phyloP scores from a whole-genome alignment of 345 rosid genomes.

The Gossypium longicalyx region DNA sequence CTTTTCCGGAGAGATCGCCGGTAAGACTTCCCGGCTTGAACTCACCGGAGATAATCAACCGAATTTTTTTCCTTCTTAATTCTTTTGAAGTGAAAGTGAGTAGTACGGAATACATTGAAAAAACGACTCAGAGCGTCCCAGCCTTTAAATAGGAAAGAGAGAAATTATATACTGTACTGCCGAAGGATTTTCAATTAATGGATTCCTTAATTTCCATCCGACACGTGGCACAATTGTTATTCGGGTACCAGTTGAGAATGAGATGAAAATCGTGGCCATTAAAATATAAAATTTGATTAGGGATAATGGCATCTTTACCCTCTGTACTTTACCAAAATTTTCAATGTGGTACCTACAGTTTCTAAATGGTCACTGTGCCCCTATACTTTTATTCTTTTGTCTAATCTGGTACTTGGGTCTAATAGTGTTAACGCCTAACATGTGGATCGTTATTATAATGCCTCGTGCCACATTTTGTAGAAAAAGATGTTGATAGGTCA shows the following conservation, averaged over 20 bases:
- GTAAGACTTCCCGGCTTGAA: conserved; percentile 1
- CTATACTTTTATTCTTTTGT: too few species aligned
- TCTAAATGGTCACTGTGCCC: too few species aligned
- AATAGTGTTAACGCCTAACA: too few species aligned
- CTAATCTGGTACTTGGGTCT: too few species aligned
- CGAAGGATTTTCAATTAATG: not conserved
- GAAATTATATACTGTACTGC: not conserved
- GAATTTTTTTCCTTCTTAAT: not conserved
- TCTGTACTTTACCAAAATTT: too few species aligned
- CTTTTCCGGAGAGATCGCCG: conserved; percentile 11
- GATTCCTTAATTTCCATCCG: not conserved
- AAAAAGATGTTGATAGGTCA: too few species aligned
- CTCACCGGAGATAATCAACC: conserved; percentile 2
- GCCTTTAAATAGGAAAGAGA: not conserved
- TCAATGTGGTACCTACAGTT: too few species aligned
- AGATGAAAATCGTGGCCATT: not conserved
- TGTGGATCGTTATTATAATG: too few species aligned
- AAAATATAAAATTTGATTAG: not conserved
- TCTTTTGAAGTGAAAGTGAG: not conserved
- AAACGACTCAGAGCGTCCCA: not conserved
- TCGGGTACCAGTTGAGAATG: not conserved
- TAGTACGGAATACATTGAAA: not conserved
- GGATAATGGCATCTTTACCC: too few species aligned
- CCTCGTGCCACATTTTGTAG: too few species aligned
- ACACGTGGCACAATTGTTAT: not conserved